Evolutionary conservation across 768 basidiomycete genomes (phyloP).

Genomic region (Pisolithus orientalis): DNA sequence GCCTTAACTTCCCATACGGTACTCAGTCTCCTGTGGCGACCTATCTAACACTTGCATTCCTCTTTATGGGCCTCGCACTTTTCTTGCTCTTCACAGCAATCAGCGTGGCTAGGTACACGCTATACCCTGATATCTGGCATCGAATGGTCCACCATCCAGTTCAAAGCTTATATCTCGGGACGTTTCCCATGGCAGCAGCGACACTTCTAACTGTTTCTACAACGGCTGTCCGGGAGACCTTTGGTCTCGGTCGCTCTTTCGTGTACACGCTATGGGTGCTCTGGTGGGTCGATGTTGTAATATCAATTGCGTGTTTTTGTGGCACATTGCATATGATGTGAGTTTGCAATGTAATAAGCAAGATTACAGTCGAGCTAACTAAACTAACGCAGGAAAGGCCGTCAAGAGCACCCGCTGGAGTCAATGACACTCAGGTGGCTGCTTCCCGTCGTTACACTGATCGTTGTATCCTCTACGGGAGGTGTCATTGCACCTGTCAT

Average conservation of each 20-base stretch:
- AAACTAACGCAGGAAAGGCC: slow-evolving; percentile 37
- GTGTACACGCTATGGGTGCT: slow-evolving; percentile 48
- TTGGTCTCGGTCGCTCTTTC: too few species aligned
- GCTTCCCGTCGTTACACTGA: slow-evolving; percentile 68
- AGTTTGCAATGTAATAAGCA: slow-evolving; percentile 27
- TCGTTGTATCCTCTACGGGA: slow-evolving; percentile 66
- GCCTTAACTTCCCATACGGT: slow-evolving; percentile 45
- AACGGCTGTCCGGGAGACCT: too few species aligned
- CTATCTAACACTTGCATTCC: slow-evolving; percentile 42
- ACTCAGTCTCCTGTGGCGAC: slow-evolving; percentile 33
- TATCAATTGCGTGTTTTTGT: slow-evolving; percentile 56
- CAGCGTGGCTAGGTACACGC: slow-evolving; percentile 43
- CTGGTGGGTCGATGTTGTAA: slow-evolving; percentile 62
- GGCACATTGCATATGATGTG: slow-evolving; percentile 63
- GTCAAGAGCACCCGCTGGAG: slow-evolving; percentile 53
- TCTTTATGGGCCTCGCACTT: slow-evolving; percentile 52
- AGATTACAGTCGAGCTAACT: not conserved
- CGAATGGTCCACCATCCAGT: slow-evolving; percentile 44
- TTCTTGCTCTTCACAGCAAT: slow-evolving; percentile 45
- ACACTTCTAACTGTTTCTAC: slow-evolving; percentile 49
- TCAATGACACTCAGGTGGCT: slow-evolving; percentile 63
- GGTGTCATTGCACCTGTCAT: slow-evolving; percentile 51
- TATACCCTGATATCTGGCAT: slow-evolving; percentile 46
- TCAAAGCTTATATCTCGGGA: slow-evolving; percentile 44
- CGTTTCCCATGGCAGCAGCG: slow-evolving; percentile 53